Conservation (phyloP, 371 early-diverging fungal genomes). For the Choanephora cucurbitarum region DNA sequence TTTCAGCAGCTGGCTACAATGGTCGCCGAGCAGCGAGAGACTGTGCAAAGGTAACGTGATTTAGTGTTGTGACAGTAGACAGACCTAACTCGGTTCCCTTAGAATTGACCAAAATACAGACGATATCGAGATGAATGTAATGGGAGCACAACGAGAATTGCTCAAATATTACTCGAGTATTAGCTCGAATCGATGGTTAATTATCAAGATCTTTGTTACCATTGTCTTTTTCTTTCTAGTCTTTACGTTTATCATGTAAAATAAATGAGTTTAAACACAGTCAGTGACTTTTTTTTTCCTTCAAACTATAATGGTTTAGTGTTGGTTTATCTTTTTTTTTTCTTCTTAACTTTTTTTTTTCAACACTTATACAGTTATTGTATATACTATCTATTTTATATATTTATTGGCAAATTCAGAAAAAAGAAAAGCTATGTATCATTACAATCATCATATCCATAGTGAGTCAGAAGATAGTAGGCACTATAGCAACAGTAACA, state of each 20-base stretch:
- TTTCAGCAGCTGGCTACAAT: conserved; percentile 92
- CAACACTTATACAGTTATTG: no score
- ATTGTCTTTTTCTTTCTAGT: conserved; percentile 64
- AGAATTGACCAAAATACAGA: conserved; percentile 95
- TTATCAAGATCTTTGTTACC: conserved; percentile 90
- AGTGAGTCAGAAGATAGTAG: no score
- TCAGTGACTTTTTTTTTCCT: no score
- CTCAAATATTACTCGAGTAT: conserved; percentile 87
- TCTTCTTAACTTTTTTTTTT: background rate
- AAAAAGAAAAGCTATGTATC: background rate
- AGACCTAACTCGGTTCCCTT: background rate
- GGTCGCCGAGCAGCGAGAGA: conserved; percentile 93
- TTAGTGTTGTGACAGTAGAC: background rate
- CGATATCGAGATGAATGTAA: conserved; percentile 89
- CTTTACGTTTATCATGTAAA: conserved; percentile 45
- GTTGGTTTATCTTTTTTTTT: background rate
- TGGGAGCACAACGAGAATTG: conserved; percentile 88
- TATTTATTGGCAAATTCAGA: no score
- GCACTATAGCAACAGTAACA: no score
- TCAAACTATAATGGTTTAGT: no score
- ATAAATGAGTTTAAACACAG: conserved; percentile 4
- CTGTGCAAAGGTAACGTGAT: conserved; percentile 74
- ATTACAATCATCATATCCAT: background rate
- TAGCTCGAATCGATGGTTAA: conserved; percentile 90
- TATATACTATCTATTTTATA: no score